Conservation (phyloP, 305 asterid species). For the Fraxinus sp. region DNA sequence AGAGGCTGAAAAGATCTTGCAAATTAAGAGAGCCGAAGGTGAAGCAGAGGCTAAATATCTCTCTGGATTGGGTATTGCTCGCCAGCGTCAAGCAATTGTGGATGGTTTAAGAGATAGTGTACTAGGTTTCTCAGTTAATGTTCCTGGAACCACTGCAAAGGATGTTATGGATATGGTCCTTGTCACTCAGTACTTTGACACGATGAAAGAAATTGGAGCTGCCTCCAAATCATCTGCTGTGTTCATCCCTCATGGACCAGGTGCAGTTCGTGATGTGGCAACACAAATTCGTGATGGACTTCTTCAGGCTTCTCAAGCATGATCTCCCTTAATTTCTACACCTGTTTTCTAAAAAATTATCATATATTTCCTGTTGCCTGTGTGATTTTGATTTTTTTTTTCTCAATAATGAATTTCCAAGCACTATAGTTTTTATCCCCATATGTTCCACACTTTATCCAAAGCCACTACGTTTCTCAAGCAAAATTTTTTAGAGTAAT, state of each 20-base stretch:
- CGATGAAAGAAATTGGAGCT: constrained; percentile 24
- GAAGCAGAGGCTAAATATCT: constrained; percentile 24
- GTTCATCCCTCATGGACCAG: constrained; percentile 17
- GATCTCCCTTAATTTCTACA: not conserved
- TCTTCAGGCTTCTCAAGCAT: constrained; percentile 18
- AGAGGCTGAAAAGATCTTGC: constrained; percentile 2
- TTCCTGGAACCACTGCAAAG: constrained; percentile 25
- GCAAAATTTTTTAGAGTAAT: not conserved
- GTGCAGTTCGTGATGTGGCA: constrained; percentile 25
- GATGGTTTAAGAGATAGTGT: constrained; percentile 25
- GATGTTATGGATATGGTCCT: constrained; percentile 25
- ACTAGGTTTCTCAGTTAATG: constrained; percentile 18
- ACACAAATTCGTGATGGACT: constrained; percentile 24
- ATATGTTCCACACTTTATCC: not conserved
- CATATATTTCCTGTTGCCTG: not conserved
- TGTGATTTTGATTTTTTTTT: not conserved
- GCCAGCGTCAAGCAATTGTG: constrained; percentile 25
- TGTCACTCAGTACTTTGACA: constrained; percentile 22
- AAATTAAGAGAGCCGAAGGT: constrained; percentile 13
- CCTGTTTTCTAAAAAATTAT: not conserved
- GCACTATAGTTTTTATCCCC: not conserved
- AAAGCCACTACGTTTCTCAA: not conserved
- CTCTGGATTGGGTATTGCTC: constrained; percentile 21
- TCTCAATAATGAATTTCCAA: not conserved
- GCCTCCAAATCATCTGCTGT: constrained; percentile 19